These are phyloP conservation scores for Kwoniella pini DNA, from an alignment of 768 basidiomycete genomes.

Conservation along the genomic window DNA sequence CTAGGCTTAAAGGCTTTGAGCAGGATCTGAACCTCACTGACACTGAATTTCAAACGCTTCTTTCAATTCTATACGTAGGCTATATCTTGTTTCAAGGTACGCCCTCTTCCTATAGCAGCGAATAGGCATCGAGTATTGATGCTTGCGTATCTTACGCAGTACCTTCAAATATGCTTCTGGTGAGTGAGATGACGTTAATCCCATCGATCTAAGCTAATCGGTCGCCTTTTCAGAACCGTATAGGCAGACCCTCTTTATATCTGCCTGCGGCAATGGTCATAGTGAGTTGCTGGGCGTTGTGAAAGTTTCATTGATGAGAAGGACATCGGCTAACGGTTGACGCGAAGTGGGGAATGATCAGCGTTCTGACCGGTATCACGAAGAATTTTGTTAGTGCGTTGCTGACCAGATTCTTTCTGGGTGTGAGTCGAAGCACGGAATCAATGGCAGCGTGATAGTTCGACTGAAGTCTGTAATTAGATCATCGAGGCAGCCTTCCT, in stretches of 20 bases:
- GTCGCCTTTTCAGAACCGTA: conserved; percentile 21
- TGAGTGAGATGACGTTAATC: conserved; percentile 5
- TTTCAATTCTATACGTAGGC: conserved; percentile 49
- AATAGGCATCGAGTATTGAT: too few relatives aligned
- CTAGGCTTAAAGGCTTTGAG: conserved; percentile 41
- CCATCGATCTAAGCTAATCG: background rate
- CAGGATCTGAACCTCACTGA: conserved; percentile 47
- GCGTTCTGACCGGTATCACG: conserved; percentile 58
- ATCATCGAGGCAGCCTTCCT: conserved; percentile 39
- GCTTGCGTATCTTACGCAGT: conserved; percentile 22
- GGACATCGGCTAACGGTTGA: background rate
- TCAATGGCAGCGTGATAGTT: too few relatives aligned
- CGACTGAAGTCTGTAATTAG: too few relatives aligned
- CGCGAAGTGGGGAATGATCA: conserved; percentile 54
- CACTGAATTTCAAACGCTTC: conserved; percentile 38
- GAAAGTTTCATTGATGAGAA: background rate
- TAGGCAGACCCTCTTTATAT: conserved; percentile 50
- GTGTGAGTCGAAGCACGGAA: too few relatives aligned
- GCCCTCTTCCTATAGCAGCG: too few relatives aligned
- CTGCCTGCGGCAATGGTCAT: conserved; percentile 44
- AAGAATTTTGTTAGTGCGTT: conserved; percentile 57
- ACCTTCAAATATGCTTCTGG: conserved; percentile 51
- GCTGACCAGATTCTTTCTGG: conserved; percentile 67
- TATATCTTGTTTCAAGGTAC: conserved; percentile 43
- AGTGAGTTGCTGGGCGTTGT: conserved; percentile 15